A percentile compares a stretch with the other conserved stretches of the same genome.
Conservation (phyloP, 768 basidiomycete species). For the Tylopilus intermedius region DNA sequence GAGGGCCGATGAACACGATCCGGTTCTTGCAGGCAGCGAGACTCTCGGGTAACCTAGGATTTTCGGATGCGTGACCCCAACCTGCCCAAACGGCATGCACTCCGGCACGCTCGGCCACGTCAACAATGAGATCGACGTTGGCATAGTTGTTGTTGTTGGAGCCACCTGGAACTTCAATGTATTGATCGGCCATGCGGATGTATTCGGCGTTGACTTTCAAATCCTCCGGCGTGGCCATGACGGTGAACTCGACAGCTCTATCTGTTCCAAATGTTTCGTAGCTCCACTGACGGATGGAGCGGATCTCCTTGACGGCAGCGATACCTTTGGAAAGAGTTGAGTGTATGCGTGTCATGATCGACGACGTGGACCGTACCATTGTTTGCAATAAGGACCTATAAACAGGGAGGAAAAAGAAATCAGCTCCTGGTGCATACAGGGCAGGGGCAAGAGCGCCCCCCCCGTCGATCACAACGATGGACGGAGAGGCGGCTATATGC, state of each 20-base stretch:
- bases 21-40: constrained; percentile 89
- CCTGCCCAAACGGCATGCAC: constrained; percentile 99
- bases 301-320: constrained; percentile 98
- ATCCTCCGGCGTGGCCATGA: constrained; percentile 99
- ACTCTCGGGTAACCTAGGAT: constrained; percentile 92
- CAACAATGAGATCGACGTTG: constrained; percentile 98
- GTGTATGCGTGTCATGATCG: constrained; percentile 14
- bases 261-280: constrained; percentile 98
- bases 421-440: constrained; percentile 1
- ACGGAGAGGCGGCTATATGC: constrained; percentile 16
- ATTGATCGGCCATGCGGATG: constrained; percentile 99
- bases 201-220: constrained; percentile 98
- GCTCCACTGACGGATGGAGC: constrained; percentile 98
- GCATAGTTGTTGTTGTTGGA: constrained; percentile 99
- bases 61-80: constrained; percentile 99
- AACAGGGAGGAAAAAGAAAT: not conserved
- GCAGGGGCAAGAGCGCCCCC: not conserved
- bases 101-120: constrained; percentile 93
- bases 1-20: constrained; percentile 98
- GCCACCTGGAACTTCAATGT: constrained; percentile 97
- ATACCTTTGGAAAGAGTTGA: constrained; percentile 58
- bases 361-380: constrained; percentile 56
- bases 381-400: constrained; percentile 94
- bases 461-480: constrained; percentile 2
- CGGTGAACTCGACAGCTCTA: constrained; percentile 95